phyloP scores from a whole-genome alignment of 2,329 filamentous ascomycete species.

The Colletotrichum sp. region DNA sequence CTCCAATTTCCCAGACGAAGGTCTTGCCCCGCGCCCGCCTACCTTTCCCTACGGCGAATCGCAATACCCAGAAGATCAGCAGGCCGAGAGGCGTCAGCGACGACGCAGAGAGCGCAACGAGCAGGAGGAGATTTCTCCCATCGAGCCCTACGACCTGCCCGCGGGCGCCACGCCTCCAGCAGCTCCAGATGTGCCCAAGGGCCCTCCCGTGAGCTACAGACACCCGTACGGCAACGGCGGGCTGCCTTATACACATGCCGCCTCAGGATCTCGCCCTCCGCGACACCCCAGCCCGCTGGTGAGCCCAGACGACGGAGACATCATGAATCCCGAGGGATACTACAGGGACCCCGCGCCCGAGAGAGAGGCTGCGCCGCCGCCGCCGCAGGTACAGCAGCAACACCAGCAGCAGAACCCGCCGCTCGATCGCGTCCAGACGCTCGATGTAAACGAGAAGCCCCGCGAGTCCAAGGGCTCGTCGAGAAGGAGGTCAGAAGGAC shows the following conservation, averaged over 20 bases:
- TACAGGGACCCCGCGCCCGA: slow-evolving; percentile 27
- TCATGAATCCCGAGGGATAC: slow-evolving; percentile 36
- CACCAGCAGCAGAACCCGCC: slow-evolving; percentile 25
- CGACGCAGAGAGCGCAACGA: slow-evolving; percentile 43
- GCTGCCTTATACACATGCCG: slow-evolving; percentile 27
- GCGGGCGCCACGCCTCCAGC: slow-evolving; percentile 46
- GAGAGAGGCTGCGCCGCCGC: slow-evolving; percentile 24
- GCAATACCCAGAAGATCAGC: slow-evolving; percentile 46
- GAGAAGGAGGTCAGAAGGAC: slow-evolving; percentile 22
- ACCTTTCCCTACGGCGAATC: slow-evolving; percentile 55
- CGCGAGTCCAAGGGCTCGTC: background rate
- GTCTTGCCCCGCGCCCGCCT: slow-evolving; percentile 64
- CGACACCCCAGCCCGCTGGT: slow-evolving; percentile 25
- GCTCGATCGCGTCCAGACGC: slow-evolving; percentile 31
- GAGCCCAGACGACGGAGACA: slow-evolving; percentile 26
- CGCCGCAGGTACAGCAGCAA: slow-evolving; percentile 27
- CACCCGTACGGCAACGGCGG: slow-evolving; percentile 49
- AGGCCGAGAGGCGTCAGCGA: slow-evolving; percentile 46
- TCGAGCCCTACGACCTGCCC: slow-evolving; percentile 38
- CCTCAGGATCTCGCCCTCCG: slow-evolving; percentile 33
- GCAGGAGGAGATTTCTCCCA: background rate
- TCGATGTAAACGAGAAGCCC: slow-evolving; percentile 28
- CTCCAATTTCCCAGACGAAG: slow-evolving; percentile 55
- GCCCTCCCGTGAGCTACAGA: slow-evolving; percentile 63
- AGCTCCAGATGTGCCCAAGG: slow-evolving; percentile 66